A percentile compares a stretch with the other conserved stretches of the same genome.
Evolutionary conservation across 208 protist genomes (phyloP).

Genomic region (Leishmania mexicana): DNA sequence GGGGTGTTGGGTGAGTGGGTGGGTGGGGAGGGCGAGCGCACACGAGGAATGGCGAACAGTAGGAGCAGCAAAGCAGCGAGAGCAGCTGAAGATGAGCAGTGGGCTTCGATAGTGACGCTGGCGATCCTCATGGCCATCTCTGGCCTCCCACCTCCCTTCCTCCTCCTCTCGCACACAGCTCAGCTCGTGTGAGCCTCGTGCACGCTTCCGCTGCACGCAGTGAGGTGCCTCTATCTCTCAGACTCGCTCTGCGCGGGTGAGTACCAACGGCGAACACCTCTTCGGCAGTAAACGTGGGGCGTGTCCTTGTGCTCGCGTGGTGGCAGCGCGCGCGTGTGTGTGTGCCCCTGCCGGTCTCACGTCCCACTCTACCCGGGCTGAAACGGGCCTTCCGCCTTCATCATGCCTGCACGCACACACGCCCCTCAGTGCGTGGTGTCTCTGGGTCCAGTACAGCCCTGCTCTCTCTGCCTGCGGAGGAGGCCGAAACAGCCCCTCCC

Average conservation of each 20-base stretch:
- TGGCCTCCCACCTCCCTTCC: neutral
- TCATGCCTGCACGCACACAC: neutral
- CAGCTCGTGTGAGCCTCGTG: neutral
- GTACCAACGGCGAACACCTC: neutral
- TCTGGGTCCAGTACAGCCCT: neutral
- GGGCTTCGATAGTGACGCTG: neutral
- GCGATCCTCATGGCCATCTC: neutral
- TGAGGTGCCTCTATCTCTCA: neutral
- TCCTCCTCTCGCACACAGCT: neutral
- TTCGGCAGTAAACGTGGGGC: too few relatives aligned
- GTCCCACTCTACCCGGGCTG: too few relatives aligned
- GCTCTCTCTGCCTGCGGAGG: neutral
- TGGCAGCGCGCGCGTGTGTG: too few relatives aligned
- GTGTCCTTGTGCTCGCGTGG: too few relatives aligned
- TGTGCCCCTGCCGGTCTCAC: too few relatives aligned
- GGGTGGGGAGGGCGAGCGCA: neutral
- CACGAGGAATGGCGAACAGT: neutral
- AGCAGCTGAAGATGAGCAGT: neutral
- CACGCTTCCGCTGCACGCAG: neutral
- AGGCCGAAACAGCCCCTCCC: neutral
- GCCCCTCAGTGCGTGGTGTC: neutral
- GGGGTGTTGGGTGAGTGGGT: too few relatives aligned
- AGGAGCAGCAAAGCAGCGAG: too few relatives aligned
- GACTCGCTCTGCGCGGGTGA: neutral
- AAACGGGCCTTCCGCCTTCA: too few relatives aligned